phyloP scores from a whole-genome alignment of 805 yeast genomes.

The Starmerella sirachaensis region DNA sequence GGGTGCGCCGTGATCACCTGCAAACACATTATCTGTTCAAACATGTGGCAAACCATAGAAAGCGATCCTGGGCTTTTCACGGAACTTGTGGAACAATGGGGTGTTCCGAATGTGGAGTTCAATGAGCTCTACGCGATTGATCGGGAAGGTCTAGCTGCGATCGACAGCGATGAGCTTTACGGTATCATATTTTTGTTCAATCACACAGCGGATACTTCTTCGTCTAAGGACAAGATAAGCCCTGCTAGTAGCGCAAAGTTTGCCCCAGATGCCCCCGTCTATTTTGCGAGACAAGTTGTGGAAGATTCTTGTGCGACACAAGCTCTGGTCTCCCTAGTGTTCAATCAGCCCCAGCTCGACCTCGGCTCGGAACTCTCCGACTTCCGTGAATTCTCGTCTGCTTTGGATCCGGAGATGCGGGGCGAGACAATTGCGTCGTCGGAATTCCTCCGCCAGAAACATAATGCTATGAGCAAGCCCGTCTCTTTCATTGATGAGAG shows the following conservation, averaged over 20 bases:
- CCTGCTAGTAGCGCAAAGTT: slow-evolving; percentile 19
- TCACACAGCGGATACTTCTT: slow-evolving; percentile 35
- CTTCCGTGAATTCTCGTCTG: slow-evolving; percentile 39
- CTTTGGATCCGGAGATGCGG: slow-evolving; percentile 43
- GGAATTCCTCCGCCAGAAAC: slow-evolving; percentile 43
- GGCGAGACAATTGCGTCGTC: slow-evolving; percentile 55
- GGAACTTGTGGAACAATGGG: slow-evolving; percentile 45
- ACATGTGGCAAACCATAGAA: slow-evolving; percentile 18
- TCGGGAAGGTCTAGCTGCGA: slow-evolving; percentile 24
- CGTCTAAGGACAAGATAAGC: too few relatives aligned
- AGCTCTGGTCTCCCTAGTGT: slow-evolving; percentile 47
- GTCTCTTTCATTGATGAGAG: slow-evolving; percentile 38
- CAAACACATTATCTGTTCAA: too few relatives aligned
- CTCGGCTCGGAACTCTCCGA: slow-evolving; percentile 40
- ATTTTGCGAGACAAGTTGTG: slow-evolving; percentile 52
- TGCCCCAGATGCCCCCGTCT: slow-evolving; percentile 28
- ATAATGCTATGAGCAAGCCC: slow-evolving; percentile 52
- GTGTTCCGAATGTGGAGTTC: slow-evolving; percentile 42
- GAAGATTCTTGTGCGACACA: slow-evolving; percentile 68
- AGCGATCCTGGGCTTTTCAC: slow-evolving; percentile 44
- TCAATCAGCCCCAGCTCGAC: slow-evolving; percentile 35
- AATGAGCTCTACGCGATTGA: slow-evolving; percentile 49
- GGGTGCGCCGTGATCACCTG: too few relatives aligned
- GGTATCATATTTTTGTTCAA: slow-evolving; percentile 56
- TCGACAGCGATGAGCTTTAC: slow-evolving; percentile 32